A percentile compares a stretch with the other conserved stretches of the same genome.
Conservation (phyloP, 2,329 filamentous ascomycete genomes). For the Penicillium sp. region DNA sequence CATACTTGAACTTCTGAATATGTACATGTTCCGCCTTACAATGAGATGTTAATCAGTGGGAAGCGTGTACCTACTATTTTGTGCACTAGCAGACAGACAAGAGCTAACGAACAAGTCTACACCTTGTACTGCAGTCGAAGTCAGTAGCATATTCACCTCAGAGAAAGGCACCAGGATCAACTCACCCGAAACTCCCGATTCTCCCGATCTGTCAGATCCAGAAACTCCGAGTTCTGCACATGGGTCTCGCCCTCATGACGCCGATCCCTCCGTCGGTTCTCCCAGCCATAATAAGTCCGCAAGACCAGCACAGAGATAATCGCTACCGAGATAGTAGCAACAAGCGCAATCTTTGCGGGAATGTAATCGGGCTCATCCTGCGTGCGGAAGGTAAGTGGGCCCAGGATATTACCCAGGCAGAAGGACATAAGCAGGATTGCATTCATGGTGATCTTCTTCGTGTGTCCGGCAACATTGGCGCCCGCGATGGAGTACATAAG, state of each 20-base stretch:
- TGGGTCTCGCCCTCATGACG: constrained; percentile 21
- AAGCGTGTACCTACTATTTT: background rate
- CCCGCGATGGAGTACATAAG: constrained; percentile 46
- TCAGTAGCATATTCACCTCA: background rate
- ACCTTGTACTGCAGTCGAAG: background rate
- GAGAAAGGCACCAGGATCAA: background rate
- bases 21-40: background rate
- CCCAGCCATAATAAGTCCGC: constrained; percentile 30
- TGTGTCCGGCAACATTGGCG: constrained; percentile 51
- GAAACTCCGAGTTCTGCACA: constrained; percentile 31
- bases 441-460: constrained; percentile 54
- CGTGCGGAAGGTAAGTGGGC: constrained; percentile 48
- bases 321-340: constrained; percentile 33
- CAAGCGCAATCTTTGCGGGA: constrained; percentile 44
- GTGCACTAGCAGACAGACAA: background rate
- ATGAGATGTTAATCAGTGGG: background rate
- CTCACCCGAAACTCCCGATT: constrained; percentile 32
- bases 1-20: background rate
- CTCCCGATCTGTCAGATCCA: constrained; percentile 37
- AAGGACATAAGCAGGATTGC: constrained; percentile 50
- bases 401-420: constrained; percentile 49
- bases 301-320: constrained; percentile 31
- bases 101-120: background rate
- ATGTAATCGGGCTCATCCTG: constrained; percentile 47
- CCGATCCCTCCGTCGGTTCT: constrained; percentile 33